Conservation (phyloP, 2,329 filamentous ascomycete genomes). For the Cryphonectria carpinicola region DNA sequence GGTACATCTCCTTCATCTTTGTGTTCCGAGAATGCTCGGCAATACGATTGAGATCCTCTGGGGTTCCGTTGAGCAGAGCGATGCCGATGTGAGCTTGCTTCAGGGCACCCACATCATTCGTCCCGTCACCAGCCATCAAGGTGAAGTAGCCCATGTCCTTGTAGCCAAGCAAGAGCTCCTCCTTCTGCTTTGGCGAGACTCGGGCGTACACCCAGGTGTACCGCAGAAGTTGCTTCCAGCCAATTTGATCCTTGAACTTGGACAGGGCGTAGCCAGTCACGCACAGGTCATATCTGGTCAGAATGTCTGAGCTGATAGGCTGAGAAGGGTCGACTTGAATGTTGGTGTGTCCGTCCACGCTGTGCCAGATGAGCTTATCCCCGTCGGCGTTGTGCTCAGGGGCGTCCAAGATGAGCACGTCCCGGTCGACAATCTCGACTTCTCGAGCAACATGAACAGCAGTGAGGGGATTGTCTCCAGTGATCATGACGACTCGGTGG, state of each 20-base stretch:
- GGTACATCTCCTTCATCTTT: slow-evolving; percentile 98
- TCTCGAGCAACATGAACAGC: slow-evolving; percentile 93
- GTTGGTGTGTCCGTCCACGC: slow-evolving; percentile 85
- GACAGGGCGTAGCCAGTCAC: slow-evolving; percentile 92
- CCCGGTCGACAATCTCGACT: slow-evolving; percentile 96
- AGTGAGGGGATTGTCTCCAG: slow-evolving; percentile 95
- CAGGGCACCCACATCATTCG: slow-evolving; percentile 95
- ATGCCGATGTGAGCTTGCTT: slow-evolving; percentile 99
- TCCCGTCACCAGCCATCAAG: slow-evolving; percentile 97
- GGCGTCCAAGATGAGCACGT: slow-evolving; percentile 91
- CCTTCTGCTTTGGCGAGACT: slow-evolving; percentile 98
- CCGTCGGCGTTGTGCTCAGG: slow-evolving; percentile 86
- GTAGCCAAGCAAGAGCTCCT: slow-evolving; percentile 94
- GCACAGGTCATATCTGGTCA: slow-evolving; percentile 88
- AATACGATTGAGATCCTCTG: slow-evolving; percentile 88
- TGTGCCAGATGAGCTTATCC: slow-evolving; percentile 88
- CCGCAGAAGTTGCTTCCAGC: slow-evolving; percentile 76
- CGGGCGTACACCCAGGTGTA: slow-evolving; percentile 98
- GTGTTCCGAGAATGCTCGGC: slow-evolving; percentile 91
- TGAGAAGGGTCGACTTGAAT: slow-evolving; percentile 85
- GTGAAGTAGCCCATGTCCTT: slow-evolving; percentile 98
- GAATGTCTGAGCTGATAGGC: slow-evolving; percentile 77
- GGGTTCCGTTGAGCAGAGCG: slow-evolving; percentile 91
- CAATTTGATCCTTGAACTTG: slow-evolving; percentile 82
- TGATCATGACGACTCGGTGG: slow-evolving; percentile 98